phyloP scores from a whole-genome alignment of 106 monocot species.

The Vanilla planifolia region DNA sequence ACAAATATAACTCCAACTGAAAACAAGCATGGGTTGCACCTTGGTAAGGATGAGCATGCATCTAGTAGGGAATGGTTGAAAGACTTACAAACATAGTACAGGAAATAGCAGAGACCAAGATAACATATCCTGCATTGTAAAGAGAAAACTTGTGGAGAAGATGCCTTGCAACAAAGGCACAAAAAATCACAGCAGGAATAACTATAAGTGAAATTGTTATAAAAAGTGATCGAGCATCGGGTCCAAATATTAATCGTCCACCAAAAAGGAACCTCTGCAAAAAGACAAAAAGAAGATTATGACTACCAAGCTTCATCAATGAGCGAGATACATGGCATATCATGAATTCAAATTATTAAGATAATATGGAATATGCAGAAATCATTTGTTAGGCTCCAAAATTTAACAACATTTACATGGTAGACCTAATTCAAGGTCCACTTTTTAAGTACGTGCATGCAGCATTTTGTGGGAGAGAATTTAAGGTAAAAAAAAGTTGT shows the following conservation, averaged over 20 bases:
- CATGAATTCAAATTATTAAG: too few relatives aligned
- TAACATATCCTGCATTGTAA: slow-evolving; percentile 61
- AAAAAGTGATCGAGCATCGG: slow-evolving; percentile 23
- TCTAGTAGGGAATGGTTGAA: background rate
- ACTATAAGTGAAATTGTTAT: slow-evolving; percentile 62
- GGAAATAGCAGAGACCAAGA: slow-evolving; percentile 43
- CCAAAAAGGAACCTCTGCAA: slow-evolving; percentile 52
- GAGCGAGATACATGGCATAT: too few relatives aligned
- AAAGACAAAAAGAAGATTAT: slow-evolving; percentile 5
- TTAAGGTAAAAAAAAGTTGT: too few relatives aligned
- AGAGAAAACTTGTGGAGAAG: slow-evolving; percentile 27
- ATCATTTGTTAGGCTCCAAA: too few relatives aligned
- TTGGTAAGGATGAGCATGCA: background rate
- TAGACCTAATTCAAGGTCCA: too few relatives aligned
- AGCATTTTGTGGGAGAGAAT: too few relatives aligned
- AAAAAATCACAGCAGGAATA: slow-evolving; percentile 64
- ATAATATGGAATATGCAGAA: too few relatives aligned
- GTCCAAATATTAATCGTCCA: slow-evolving; percentile 35
- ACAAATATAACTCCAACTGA: background rate
- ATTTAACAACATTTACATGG: too few relatives aligned
- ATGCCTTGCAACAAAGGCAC: slow-evolving; percentile 74
- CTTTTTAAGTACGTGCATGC: too few relatives aligned
- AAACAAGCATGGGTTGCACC: background rate
- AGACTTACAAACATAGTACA: slow-evolving; percentile 72
- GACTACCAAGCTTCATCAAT: too few relatives aligned